Conservation (phyloP, 2,329 filamentous ascomycete genomes). For the Pseudodiploospora longispora region DNA sequence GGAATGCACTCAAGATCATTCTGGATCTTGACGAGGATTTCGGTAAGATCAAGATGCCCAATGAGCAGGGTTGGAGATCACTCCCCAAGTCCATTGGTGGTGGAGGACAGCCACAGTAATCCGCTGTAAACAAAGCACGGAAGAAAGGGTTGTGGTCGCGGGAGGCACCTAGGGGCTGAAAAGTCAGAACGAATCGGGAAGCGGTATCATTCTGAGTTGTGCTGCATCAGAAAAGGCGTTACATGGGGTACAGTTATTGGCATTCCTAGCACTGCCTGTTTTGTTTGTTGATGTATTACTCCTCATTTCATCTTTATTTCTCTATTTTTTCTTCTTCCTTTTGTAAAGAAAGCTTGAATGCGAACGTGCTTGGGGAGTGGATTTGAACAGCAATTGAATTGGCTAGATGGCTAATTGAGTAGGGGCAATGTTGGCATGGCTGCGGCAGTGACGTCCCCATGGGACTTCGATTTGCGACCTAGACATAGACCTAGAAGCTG, state of each 20-base stretch:
- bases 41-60: slow-evolving; percentile 60
- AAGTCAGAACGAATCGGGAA: no score
- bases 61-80: slow-evolving; percentile 44
- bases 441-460: no score
- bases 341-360: not conserved
- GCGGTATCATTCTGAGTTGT: slow-evolving; percentile 5
- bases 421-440: no score
- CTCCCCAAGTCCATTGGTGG: slow-evolving; percentile 43
- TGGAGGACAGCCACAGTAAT: slow-evolving; percentile 14
- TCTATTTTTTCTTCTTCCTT: not conserved
- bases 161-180: no score
- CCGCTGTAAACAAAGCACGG: no score
- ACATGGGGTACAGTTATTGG: slow-evolving; percentile 3
- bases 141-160: no score
- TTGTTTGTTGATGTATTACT: slow-evolving; percentile 7
- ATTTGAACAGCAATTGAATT: no score
- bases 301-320: slow-evolving; percentile 2
- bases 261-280: slow-evolving; percentile 4
- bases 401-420: no score
- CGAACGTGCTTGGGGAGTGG: no score
- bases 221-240: slow-evolving; percentile 13
- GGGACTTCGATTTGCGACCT: no score
- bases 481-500: no score
- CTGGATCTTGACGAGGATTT: slow-evolving; percentile 92
- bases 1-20: slow-evolving; percentile 92